These are phyloP conservation scores for Sisymbrium altissimum DNA, from an alignment of 345 rosid species.

Conservation along the genomic window DNA sequence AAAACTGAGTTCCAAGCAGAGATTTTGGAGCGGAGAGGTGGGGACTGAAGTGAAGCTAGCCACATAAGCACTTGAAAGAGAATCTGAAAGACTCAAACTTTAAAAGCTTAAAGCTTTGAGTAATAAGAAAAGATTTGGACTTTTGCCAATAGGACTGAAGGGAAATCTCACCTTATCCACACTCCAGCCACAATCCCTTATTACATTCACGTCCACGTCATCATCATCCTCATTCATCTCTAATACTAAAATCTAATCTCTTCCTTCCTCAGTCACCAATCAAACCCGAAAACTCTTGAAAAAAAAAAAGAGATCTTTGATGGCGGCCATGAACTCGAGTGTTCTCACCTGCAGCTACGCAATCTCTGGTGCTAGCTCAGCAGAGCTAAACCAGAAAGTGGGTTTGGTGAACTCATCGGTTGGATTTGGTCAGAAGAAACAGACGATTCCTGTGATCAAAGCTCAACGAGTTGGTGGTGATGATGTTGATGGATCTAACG, in stretches of 20 bases:
- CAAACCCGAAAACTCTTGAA: conserved; percentile 2
- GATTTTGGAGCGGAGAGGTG: conserved; percentile 10
- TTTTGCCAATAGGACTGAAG: conserved; percentile 60
- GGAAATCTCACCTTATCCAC: conserved; percentile 99
- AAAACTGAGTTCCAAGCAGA: background rate
- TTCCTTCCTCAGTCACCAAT: conserved; percentile 35
- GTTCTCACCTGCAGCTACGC: conserved; percentile 80
- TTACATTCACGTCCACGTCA: conserved; percentile 35
- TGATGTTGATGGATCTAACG: conserved; percentile 39
- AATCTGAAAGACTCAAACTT: conserved; percentile 17
- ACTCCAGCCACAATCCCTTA: conserved; percentile 67
- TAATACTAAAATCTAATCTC: conserved; percentile 34
- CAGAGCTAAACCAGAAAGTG: conserved; percentile 61
- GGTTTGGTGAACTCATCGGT: conserved; percentile 39
- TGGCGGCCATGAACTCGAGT: conserved; percentile 86
- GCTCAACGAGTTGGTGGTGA: conserved; percentile 42
- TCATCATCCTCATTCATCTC: conserved; percentile 43
- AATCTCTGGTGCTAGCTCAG: conserved; percentile 57
- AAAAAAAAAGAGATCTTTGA: conserved; percentile 3
- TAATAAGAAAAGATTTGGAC: conserved; percentile 5
- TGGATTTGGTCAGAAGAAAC: conserved; percentile 38
- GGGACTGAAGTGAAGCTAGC: conserved; percentile 6
- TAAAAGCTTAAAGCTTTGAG: background rate
- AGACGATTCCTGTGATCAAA: conserved; percentile 61
- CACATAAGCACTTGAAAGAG: conserved; percentile 5